Percentiles rank a stretch among this genome's conserved stretches.
Evolutionary conservation across 441 rosid species (phyloP).

Genomic region (Adansonia madagascariensis): DNA sequence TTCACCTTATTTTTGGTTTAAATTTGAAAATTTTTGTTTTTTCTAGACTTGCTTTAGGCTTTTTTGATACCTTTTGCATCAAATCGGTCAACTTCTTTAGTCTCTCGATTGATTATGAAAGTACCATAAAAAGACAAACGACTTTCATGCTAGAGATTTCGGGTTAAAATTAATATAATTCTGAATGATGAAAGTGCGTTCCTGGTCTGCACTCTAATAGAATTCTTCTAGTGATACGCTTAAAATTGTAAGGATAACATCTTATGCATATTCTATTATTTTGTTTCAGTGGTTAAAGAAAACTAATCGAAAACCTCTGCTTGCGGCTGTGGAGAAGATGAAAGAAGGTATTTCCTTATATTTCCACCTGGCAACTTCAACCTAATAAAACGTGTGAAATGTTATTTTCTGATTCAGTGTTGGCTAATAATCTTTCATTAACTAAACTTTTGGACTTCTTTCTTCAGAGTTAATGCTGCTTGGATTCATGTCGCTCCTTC

Average conservation of each 20-base stretch:
- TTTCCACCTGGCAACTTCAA: background rate
- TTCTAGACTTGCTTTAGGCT: background rate
- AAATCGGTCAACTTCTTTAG: background rate
- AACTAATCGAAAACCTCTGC: conserved; percentile 77
- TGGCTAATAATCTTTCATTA: conserved; percentile 3
- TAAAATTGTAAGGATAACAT: background rate
- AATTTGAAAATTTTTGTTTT: background rate
- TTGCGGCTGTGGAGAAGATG: conserved; percentile 89
- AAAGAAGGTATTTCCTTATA: conserved; percentile 66
- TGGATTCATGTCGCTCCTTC: conserved; percentile 90
- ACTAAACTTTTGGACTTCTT: conserved; percentile 10
- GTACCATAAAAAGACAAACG: background rate
- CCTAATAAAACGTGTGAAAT: background rate
- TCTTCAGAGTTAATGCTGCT: conserved; percentile 93
- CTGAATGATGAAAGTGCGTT: background rate
- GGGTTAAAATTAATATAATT: background rate
- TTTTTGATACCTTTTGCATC: background rate
- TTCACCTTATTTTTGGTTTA: background rate
- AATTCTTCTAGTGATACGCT: background rate
- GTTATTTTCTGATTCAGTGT: conserved; percentile 18
- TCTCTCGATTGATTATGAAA: background rate
- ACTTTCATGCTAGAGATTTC: background rate
- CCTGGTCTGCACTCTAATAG: background rate
- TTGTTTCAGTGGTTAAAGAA: conserved; percentile 74
- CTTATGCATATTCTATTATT: conserved; percentile 18